Evolutionary conservation across 176 grass and related monocot genomes (phyloP), one percentile per base, ranked within the genome.

Genomic region (Echinochloa phyllopogon): DNA sequence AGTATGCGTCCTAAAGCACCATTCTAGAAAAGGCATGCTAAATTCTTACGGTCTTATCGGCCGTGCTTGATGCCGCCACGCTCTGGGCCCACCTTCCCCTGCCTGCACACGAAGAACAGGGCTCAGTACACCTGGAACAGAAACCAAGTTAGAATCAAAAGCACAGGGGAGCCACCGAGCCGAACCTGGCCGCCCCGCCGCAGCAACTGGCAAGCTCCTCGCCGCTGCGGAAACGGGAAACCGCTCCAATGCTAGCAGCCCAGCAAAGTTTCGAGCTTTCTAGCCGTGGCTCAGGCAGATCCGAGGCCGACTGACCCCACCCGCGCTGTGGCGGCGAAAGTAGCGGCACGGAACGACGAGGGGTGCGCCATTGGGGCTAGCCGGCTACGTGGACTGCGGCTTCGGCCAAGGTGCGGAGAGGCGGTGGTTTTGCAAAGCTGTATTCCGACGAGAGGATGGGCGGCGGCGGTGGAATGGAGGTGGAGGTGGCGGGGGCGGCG

Each of bases 21-120:
- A 51, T 7, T 86, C 23, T 69, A 1, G 40, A 60, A n/a, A 65
- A 67, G 0, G 25, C 9, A 11, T 12, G 24, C 1, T 33, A 27
- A 56, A 71, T 9, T 42, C 74, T 59, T 43, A 59, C 74, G 11
- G 52, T 14, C 75, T 80, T 80, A 80, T 77, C 75, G 0, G 17
- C 42, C 24, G 13, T 20, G 23, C 14, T 57, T 10, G 27, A 66
- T 20, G 66, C 65, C 25, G 21, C 74, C 45, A 18, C 48, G 21
- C 61, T 58, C 61, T 8, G 65, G 50, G 65, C 20, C 69, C 61
- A 66, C 79, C 41, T 56, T 48, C 50, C 60, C 40, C 29, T 66
- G 64, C 53, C 29, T 66, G 64, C 53, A n/a, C 9, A 27, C 27
- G 40, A 10, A 36, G 47, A 57, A 43, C n/a, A n/a, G 6, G 38